Evolutionary conservation across 176 grass and related monocot species (phyloP), one percentile per base, ranked within the genome.

Genomic region (Pontederia crassipes): DNA sequence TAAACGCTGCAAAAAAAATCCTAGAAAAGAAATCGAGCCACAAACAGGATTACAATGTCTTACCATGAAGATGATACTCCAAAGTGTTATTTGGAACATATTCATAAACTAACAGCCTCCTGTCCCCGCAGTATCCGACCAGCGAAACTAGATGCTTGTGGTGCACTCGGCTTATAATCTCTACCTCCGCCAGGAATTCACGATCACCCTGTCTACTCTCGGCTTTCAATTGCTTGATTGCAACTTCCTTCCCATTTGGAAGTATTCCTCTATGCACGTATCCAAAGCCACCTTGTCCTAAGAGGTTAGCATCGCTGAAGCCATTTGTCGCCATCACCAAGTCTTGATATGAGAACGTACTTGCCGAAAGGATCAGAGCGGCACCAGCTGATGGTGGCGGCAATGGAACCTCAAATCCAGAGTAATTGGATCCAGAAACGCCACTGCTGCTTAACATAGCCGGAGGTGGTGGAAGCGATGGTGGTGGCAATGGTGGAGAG

Each of bases 281-380:
- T 17, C 71, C 71, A 64, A 74, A 74, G 55, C 71, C 71, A 64
- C 71, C 71, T 74, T 74, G 59, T 9, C 71, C 71, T 17, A 74
- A 60, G 17, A 74, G 60, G 55, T 74, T 74, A 54, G 71, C 71
- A 47, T 64, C 59, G 48, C 59, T 64, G 60, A 74, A 74, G 10
- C 71, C 71, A 56, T 64, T 48, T 11, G 71, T 74, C 48, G 71
- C 71, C 71, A 40, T 56, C 11, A 28, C 49, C 51, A 74, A 62
- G 45, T 74, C 59, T 48, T 74, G 49, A 45, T 56, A 74, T 10
- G 71, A 28, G 32, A 74, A 74, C 11, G 29, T 48, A 35, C 49
- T 56, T 17, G 46, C 56, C 27, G 71, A 56, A 32, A 74, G 16
- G 49, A 59, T 51, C 45, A 64, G 12, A 12, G 50, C 16, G 7